Percentiles rank a stretch among this genome's conserved stretches.
phyloP scores from a whole-genome alignment of 176 grass and related monocot species.

The Rhynchospora pubera region DNA sequence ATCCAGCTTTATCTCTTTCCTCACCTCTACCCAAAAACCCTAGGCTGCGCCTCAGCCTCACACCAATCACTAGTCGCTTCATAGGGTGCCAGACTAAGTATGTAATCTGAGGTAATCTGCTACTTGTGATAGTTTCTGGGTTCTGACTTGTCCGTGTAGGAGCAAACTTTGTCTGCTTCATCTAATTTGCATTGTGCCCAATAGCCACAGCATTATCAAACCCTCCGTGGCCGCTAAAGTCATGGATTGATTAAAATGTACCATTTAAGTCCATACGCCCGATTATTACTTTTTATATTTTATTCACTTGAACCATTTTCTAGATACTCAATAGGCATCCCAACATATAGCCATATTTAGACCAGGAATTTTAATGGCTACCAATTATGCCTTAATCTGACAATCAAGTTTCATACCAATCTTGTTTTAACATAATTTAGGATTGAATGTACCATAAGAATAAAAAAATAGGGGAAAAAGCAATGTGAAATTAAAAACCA shows the following conservation, averaged over 20 bases:
- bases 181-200: too few relatives aligned
- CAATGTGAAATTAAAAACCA: background rate
- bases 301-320: background rate
- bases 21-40: too few relatives aligned
- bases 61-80: conserved; percentile 68
- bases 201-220: too few relatives aligned
- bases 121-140: background rate
- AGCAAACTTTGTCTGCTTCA: background rate
- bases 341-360: background rate
- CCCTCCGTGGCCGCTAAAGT: too few relatives aligned
- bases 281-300: background rate
- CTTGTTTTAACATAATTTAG: too few relatives aligned
- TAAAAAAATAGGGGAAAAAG: too few relatives aligned
- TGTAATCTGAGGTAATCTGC: conserved; percentile 9
- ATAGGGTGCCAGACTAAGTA: conserved; percentile 74
- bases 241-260: too few relatives aligned
- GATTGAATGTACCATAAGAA: too few relatives aligned
- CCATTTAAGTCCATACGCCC: too few relatives aligned
- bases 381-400: background rate
- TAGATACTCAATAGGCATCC: background rate
- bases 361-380: background rate
- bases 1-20: too few relatives aligned
- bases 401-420: background rate
- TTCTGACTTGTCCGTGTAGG: background rate
- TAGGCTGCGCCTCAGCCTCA: too few relatives aligned